Evolutionary conservation across 2,329 filamentous ascomycete genomes (phyloP), one percentile per base, ranked within the genome.

Genomic region (Chaetomium sp.): DNA sequence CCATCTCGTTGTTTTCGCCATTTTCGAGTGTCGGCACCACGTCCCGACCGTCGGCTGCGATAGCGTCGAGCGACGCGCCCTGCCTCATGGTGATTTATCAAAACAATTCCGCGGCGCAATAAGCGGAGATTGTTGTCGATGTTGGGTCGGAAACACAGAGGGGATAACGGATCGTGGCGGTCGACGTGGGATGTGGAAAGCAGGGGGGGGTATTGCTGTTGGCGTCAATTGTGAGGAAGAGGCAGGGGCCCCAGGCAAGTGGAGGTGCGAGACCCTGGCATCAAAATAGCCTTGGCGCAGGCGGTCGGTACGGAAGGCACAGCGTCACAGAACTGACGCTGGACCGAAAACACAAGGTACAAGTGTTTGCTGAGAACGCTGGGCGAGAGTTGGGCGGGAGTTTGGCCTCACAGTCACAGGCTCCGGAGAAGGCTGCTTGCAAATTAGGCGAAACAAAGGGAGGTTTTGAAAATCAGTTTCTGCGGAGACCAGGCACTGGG

Each of bases 1-100:
- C 58, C 37, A 60, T 60, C 56, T 65, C 62, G 34, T 58, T 53
- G 34, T 58, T 53, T 43, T 62, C 57, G 27, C 61, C 58, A 33
- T 53, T 60, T 49, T 63, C 59, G 12, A 60, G 60, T 6, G 32
- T 11, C 35, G 44, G 48, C 32, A 38, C 49, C 9, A 52, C 49
- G 41, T 51, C 47, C 35, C 40, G 53, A 44, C 59, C 59, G 35
- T 59, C 57, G 55, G 62, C 60, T 42, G 62, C 53, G 27, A 60
- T 57, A 46, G 19, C 19, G 19, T 62, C 60, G 56, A 60, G 54
- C 19, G 61, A 60, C 42, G 56, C 58, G 46, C 54, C 55, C 53
- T 62, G 59, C 52, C 60, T 61, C 64, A 63, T 64, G 45, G 41
- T 57, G 55, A 37, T 43, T 40, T 54, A 37, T 10, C 36, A 35